Percentiles rank a stretch among this genome's conserved stretches.
phyloP scores from a whole-genome alignment of 495 filamentous ascomycete genomes.

The Aspergillus haitiensis region DNA sequence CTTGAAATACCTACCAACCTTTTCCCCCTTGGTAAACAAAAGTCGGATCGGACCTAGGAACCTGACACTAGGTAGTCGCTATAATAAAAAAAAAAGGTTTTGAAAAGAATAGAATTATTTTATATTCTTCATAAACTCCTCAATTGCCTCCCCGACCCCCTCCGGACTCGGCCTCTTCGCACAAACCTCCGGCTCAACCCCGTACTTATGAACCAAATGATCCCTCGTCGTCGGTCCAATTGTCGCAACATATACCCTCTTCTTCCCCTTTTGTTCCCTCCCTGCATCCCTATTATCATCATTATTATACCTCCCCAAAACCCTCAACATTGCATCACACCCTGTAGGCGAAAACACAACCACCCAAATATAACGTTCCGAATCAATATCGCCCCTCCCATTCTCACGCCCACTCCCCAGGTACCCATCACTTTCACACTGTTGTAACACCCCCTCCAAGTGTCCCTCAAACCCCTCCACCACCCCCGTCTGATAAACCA shows the following conservation, averaged over 20 bases:
- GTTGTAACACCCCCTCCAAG: constrained; percentile 51
- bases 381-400: constrained; percentile 26
- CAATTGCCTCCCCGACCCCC: constrained; percentile 71
- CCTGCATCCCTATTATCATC: constrained; percentile 19
- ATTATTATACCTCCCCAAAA: constrained; percentile 42
- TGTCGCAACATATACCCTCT: constrained; percentile 65
- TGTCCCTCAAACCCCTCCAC: constrained; percentile 69
- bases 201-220: constrained; percentile 65
- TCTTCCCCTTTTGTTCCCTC: constrained; percentile 9
- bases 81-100: background rate
- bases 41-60: too few relatives aligned
- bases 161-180: constrained; percentile 80
- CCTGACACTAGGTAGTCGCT: background rate
- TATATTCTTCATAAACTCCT: constrained; percentile 45
- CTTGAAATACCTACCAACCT: too few relatives aligned
- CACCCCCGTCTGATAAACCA: constrained; percentile 83
- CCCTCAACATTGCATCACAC: constrained; percentile 75
- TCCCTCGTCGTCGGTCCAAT: constrained; percentile 94
- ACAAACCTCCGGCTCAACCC: constrained; percentile 76
- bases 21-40: too few relatives aligned
- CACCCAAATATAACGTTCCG: constrained; percentile 59
- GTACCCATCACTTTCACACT: too few relatives aligned
- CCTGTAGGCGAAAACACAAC: constrained; percentile 93
- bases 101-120: constrained; percentile 7
- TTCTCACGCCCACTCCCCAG: too few relatives aligned